Base-by-base conservation (phyloP, 306 rosid species). In the Ziziphus jujuba region DNA sequence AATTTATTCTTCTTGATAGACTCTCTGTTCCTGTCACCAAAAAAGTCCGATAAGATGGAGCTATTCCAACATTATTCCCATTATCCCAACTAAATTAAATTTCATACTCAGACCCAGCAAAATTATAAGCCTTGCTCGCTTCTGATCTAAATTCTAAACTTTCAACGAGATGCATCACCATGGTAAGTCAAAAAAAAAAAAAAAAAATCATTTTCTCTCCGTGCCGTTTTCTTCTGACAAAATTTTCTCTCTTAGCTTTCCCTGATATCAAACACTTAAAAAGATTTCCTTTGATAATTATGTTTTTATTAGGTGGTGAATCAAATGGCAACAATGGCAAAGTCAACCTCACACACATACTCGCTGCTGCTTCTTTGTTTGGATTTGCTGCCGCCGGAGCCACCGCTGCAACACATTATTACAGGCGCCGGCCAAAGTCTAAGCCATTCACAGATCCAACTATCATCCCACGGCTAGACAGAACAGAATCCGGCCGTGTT, bases 401-500 rank as follows among this genome's bases (percentile, higher is more conserved):
- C 14, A 82, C 80, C 1, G 81, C 80, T 9, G 44, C 81, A 7
- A 60, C 76, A 4, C 66, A 59, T 13, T 17, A 43, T 3, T 34
- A 51, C 23, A 71, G 68, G 40, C 75, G 66, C 61, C 72, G 71
- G 23, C 58, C 34, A n/a, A 70, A 51, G 33, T 43, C 79, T 0
- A 73, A 31, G 50, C 35, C 47, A 12, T 63, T 23, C 35, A 44
- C 24, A 19, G 72, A 78, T 1, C 65, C 82, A 5, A 66, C 48
- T 25, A 38, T 82, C 33, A 43, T 77, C 65, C 92, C 96, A 0
- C 53, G 22, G 33, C 55, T 84, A 5, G 60, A 50, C 0, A 73
- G 70, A 60, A 79, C 86, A 10, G 83, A 75, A 69, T 86, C 90
- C 22, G 93, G 91, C 14, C 93, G 96, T 9, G 51, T 80, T 25